These are phyloP conservation scores for Collariella sp. DNA, from an alignment of 495 filamentous ascomycete genomes.

Conservation along the genomic window DNA sequence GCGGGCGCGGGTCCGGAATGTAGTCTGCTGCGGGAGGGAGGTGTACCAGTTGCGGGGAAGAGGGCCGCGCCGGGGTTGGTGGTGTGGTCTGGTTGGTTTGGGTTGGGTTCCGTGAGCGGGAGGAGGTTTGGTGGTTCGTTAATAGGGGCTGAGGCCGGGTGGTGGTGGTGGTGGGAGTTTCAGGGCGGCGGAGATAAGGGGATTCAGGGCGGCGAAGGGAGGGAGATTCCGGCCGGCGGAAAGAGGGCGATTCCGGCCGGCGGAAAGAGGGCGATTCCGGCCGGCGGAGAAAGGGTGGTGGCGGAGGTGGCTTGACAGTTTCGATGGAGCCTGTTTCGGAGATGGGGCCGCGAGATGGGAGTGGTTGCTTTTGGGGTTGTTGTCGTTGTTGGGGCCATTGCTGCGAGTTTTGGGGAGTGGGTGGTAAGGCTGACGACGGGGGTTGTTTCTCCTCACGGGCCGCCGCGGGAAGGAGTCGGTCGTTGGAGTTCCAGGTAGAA, in stretches of 20 bases:
- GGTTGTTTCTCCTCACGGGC: background rate
- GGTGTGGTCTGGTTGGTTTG: slow-evolving; percentile 14
- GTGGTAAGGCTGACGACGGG: background rate
- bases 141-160: background rate
- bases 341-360: background rate
- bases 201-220: too few relatives aligned
- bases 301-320: background rate
- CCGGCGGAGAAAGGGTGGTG: too few relatives aligned
- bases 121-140: background rate
- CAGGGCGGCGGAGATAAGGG: too few relatives aligned
- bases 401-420: background rate
- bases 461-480: background rate
- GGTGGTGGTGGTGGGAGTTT: background rate
- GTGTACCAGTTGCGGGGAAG: slow-evolving; percentile 24
- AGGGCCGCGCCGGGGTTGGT: slow-evolving; percentile 24
- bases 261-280: too few relatives aligned
- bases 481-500: background rate
- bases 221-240: too few relatives aligned
- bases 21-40: slow-evolving; percentile 12
- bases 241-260: too few relatives aligned
- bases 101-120: slow-evolving; percentile 1
- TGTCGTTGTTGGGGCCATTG: background rate
- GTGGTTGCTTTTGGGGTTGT: background rate
- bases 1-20: slow-evolving; percentile 21
- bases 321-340: slow-evolving; percentile 9